Percentiles rank a stretch among this genome's conserved stretches.
phyloP scores from a whole-genome alignment of 805 yeast species.

The Candida oleophila region DNA sequence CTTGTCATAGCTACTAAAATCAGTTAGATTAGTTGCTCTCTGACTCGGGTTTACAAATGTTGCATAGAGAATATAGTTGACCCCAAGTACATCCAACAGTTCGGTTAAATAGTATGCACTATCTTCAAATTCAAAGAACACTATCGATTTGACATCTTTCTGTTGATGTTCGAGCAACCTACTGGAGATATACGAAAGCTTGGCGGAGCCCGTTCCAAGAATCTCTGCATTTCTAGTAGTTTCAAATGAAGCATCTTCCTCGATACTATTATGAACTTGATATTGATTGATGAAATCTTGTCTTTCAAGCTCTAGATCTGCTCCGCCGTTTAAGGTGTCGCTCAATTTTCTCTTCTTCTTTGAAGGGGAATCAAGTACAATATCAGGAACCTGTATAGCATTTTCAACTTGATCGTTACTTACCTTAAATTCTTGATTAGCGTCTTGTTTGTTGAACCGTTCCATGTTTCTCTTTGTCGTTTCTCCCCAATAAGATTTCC shows the following conservation, averaged over 20 bases:
- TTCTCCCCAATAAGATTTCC: slow-evolving; percentile 54
- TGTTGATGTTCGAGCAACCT: slow-evolving; percentile 52
- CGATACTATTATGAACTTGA: not conserved
- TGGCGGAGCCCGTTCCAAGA: slow-evolving; percentile 64
- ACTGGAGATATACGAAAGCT: slow-evolving; percentile 58
- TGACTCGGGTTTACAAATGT: slow-evolving; percentile 52
- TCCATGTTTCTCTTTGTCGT: slow-evolving; percentile 35
- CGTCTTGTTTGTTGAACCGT: slow-evolving; percentile 36
- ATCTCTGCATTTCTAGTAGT: slow-evolving; percentile 34
- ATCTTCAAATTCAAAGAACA: slow-evolving; percentile 71
- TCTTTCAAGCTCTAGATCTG: slow-evolving; percentile 1
- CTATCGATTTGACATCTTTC: slow-evolving; percentile 50
- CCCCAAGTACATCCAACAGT: slow-evolving; percentile 58
- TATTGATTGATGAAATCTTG: slow-evolving; percentile 7
- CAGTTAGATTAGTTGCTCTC: slow-evolving; percentile 51
- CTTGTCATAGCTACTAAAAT: slow-evolving; percentile 42
- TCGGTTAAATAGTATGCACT: slow-evolving; percentile 69
- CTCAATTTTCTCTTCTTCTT: slow-evolving; percentile 5
- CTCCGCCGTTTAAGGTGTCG: not conserved
- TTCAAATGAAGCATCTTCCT: slow-evolving; percentile 12
- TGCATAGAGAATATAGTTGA: slow-evolving; percentile 62
- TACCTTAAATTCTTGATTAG: slow-evolving; percentile 24
- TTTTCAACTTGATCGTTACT: slow-evolving; percentile 22
- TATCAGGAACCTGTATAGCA: slow-evolving; percentile 1
- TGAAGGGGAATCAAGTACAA: slow-evolving; percentile 13